phyloP scores from a whole-genome alignment of 495 filamentous ascomycete species.

The Parmelia sp. region DNA sequence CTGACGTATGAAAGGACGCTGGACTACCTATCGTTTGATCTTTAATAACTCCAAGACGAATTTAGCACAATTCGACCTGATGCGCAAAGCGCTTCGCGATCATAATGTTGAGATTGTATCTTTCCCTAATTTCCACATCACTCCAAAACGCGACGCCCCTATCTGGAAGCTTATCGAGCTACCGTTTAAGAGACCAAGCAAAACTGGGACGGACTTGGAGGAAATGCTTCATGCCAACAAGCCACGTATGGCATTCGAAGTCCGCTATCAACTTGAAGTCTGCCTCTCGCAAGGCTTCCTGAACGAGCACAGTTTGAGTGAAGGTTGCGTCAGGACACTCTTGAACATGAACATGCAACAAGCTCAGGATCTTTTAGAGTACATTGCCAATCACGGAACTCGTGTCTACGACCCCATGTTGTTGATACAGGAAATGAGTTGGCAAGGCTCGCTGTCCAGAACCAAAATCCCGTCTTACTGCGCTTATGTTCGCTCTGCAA shows the following conservation, averaged over 20 bases:
- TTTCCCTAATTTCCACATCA: slow-evolving; percentile 31
- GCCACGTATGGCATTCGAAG: slow-evolving; percentile 54
- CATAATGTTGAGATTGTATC: slow-evolving; percentile 58
- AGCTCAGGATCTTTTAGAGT: slow-evolving; percentile 55
- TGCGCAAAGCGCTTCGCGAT: slow-evolving; percentile 56
- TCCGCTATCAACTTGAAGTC: slow-evolving; percentile 87
- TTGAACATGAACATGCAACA: slow-evolving; percentile 39
- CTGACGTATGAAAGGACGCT: slow-evolving; percentile 44
- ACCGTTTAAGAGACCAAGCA: slow-evolving; percentile 8
- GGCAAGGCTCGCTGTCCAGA: slow-evolving; percentile 40
- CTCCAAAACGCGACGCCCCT: slow-evolving; percentile 23
- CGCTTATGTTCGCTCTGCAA: slow-evolving; percentile 65
- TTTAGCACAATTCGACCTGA: slow-evolving; percentile 32
- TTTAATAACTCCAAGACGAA: slow-evolving; percentile 35
- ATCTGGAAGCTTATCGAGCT: slow-evolving; percentile 57
- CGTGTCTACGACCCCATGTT: slow-evolving; percentile 65
- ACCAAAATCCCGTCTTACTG: slow-evolving; percentile 64
- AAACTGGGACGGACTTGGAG: slow-evolving; percentile 17
- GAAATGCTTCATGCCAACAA: slow-evolving; percentile 34
- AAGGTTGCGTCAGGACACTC: slow-evolving; percentile 58
- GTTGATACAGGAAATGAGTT: slow-evolving; percentile 53
- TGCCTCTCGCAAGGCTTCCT: slow-evolving; percentile 77
- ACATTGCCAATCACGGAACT: slow-evolving; percentile 51
- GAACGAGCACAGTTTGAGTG: slow-evolving; percentile 66
- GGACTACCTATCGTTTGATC: slow-evolving; percentile 60